Percentiles rank a stretch among this genome's conserved stretches.
These are phyloP conservation scores for Trichosporon faecale DNA, from an alignment of 1,284 basidiomycete species.

Conservation along the genomic window DNA sequence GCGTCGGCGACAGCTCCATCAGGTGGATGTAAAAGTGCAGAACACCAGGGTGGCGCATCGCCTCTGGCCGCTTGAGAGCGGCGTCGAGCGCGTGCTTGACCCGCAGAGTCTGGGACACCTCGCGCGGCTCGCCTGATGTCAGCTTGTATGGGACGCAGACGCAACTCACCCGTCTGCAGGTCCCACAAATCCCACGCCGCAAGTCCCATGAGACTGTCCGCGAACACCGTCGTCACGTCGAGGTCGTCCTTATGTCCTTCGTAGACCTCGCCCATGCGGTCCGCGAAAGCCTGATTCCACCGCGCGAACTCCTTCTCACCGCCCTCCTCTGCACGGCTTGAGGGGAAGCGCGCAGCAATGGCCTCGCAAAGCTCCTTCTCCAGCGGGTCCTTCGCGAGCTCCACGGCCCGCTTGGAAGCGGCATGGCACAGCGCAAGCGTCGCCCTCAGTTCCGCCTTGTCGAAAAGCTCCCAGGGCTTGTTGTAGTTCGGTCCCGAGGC, in stretches of 20 bases:
- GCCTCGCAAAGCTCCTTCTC: constrained; percentile 22
- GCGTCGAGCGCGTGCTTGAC: constrained; percentile 36
- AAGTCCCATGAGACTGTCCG: constrained; percentile 42
- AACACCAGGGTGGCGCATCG: constrained; percentile 35
- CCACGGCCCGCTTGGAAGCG: constrained; percentile 14
- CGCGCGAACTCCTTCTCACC: constrained; percentile 16
- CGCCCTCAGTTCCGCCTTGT: constrained; percentile 22
- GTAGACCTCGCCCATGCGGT: constrained; percentile 40
- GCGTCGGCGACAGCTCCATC: constrained; percentile 41
- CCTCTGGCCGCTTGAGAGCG: constrained; percentile 22
- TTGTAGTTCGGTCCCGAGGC: constrained; percentile 47
- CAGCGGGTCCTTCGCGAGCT: constrained; percentile 13
- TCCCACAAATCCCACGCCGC: constrained; percentile 48
- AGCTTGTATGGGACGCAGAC: background rate
- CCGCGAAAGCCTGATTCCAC: constrained; percentile 35
- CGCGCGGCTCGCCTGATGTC: constrained; percentile 19
- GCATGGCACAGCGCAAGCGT: constrained; percentile 18
- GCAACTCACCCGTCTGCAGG: constrained; percentile 33
- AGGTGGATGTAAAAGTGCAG: constrained; percentile 49
- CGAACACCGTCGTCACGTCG: constrained; percentile 41
- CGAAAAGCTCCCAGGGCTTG: constrained; percentile 34
- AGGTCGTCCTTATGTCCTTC: constrained; percentile 26
- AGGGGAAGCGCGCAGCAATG: constrained; percentile 23
- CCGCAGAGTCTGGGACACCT: constrained; percentile 28
- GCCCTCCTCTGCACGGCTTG: background rate